phyloP scores from a whole-genome alignment of 2,329 filamentous ascomycete species.

The Botryotinia convoluta region DNA sequence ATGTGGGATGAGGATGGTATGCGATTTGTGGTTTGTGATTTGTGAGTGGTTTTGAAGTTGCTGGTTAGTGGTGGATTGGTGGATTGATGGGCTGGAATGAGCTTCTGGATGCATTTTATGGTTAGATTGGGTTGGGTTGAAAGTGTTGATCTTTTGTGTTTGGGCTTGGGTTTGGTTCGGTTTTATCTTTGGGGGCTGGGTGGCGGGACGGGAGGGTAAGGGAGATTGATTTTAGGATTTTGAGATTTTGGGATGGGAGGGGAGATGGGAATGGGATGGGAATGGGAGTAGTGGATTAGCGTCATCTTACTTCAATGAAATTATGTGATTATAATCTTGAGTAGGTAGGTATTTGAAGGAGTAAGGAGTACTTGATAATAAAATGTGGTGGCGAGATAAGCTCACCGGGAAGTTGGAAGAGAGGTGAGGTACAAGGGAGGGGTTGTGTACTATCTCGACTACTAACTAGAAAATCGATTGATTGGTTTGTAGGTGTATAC shows the following conservation, averaged over 20 bases:
- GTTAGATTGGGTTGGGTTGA: not conserved
- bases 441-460: not conserved
- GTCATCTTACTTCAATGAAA: not conserved
- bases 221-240: not conserved
- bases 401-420: not conserved
- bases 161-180: no score
- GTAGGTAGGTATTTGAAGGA: not conserved
- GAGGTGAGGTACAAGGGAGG: not conserved
- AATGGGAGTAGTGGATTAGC: not conserved
- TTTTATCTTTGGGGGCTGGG: not conserved
- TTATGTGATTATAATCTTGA: not conserved
- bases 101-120: not conserved
- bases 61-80: not conserved
- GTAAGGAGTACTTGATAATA: not conserved
- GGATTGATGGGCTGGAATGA: no score
- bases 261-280: no score
- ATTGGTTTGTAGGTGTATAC: not conserved
- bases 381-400: not conserved
- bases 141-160: not conserved
- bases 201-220: not conserved
- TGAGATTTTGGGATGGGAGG: no score
- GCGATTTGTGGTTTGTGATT: not conserved
- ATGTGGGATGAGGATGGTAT: not conserved
- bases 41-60: not conserved
- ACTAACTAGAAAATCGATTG: not conserved